Base-by-base conservation (phyloP, 2,329 filamentous ascomycete genomes). In the Phoma herbarum region DNA sequence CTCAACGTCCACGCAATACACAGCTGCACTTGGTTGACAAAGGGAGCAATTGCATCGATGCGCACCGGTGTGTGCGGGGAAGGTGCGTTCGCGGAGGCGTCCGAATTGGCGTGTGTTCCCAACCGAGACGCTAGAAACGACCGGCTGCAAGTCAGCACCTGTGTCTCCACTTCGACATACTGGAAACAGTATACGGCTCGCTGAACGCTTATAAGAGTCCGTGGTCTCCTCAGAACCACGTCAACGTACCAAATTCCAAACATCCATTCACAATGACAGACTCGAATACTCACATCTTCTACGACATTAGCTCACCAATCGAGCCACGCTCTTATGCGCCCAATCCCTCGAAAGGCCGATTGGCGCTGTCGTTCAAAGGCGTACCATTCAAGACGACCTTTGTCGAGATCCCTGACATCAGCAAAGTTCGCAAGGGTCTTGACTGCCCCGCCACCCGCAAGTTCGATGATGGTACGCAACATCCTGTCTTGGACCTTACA, bases 351-450 rank as follows among this genome's bases (percentile, higher is more conserved):
- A 85, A 85, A 69, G 68, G 77, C n/a, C 80, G 83, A 18, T 64
- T 52, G 10, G 81, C 83, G 0, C 75, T 85, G 4, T 83, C 83
- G 63, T 81, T 81, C 77, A 85, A 85, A 63, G 23, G 42, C 1
- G 46, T 81, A 5, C 71, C 81, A 0, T 84, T 84, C 71, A 71
- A 67, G n/a, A 84, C 83, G 9, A 63, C 70, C 53, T 89, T 85
- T 83, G 78, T 86, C 0, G 68, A 80, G 7, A 67, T 88, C 6
- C 81, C 82, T 4, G 81, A 87, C 61, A 81, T 89, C 28, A 7
- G 44, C 9, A 35, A 53, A 2, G 58, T 60, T 6, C 86, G 86
- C 49, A 72, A 73, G 14, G 51, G 65, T 6, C 58, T 60, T 22
- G 67, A 77, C 2, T 73, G 83, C 0, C 79, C 81, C 0, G 74